phyloP scores from a whole-genome alignment of 2,329 filamentous ascomycete species.

The Dactylellina cionopaga region DNA sequence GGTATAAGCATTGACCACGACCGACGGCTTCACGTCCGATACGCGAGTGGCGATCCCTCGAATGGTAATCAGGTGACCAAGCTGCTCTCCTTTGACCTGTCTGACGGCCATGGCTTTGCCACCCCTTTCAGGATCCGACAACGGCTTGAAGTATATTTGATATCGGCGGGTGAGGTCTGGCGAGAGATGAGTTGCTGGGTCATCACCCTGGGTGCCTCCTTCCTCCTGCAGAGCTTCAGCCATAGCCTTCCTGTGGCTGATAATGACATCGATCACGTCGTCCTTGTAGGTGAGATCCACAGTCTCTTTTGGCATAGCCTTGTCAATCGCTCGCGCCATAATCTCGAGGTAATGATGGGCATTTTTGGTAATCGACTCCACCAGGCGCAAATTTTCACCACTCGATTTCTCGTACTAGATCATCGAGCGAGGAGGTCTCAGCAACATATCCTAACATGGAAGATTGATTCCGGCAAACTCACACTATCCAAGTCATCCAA shows the following conservation, averaged over 20 bases:
- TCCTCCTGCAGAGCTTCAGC: conserved; percentile 79
- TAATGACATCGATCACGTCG: conserved; percentile 94
- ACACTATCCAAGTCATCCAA: conserved; percentile 85
- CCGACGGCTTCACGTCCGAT: conserved; percentile 95
- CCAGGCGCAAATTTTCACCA: conserved; percentile 75
- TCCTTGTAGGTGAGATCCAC: conserved; percentile 92
- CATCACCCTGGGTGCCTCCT: conserved; percentile 68
- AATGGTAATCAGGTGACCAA: conserved; percentile 92
- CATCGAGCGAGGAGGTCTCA: conserved; percentile 25
- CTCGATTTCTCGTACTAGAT: conserved; percentile 74
- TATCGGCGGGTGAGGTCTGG: conserved; percentile 92
- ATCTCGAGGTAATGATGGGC: conserved; percentile 96
- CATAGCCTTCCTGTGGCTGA: conserved; percentile 86
- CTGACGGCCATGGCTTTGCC: conserved; percentile 86
- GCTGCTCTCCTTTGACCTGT: conserved; percentile 89
- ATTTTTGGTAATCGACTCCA: conserved; percentile 87
- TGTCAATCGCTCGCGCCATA: conserved; percentile 86
- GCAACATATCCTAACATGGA: no score
- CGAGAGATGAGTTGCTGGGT: conserved; percentile 84
- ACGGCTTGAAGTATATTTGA: conserved; percentile 93
- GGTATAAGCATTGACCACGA: conserved; percentile 97
- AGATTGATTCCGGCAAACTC: no score
- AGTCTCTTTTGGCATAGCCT: conserved; percentile 80
- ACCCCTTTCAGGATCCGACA: conserved; percentile 69
- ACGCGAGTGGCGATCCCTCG: conserved; percentile 94